Evolutionary conservation across 108 stramenopile genomes (phyloP).

Genomic region (Cylindrotheca fusiformis): DNA sequence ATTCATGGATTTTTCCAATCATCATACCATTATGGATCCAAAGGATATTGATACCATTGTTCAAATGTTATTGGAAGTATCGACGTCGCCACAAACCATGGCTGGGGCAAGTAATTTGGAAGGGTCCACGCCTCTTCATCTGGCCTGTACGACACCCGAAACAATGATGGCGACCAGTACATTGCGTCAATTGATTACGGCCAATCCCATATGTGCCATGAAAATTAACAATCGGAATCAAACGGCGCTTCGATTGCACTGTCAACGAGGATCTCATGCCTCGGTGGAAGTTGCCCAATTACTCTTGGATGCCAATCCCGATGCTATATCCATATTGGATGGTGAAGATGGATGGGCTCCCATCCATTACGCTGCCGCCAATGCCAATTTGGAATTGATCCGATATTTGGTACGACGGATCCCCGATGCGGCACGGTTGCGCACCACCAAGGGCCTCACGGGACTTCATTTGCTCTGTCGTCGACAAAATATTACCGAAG

Average conservation of each 20-base stretch:
- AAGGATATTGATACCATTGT: conserved; percentile 27
- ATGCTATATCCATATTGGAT: conserved; percentile 20
- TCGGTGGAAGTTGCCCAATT: conserved; percentile 33
- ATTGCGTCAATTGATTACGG: conserved; percentile 24
- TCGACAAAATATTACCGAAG: conserved; percentile 16
- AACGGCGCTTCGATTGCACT: conserved; percentile 35
- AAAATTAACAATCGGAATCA: conserved; percentile 21
- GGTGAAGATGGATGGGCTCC: conserved; percentile 33
- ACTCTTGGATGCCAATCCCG: conserved; percentile 27
- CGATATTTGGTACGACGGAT: conserved; percentile 16
- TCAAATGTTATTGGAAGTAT: conserved; percentile 18
- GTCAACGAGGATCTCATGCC: conserved; percentile 26
- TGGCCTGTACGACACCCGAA: conserved; percentile 39
- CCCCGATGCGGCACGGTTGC: conserved; percentile 13
- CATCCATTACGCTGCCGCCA: conserved; percentile 40
- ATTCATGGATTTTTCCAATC: conserved; percentile 33
- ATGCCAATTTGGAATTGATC: conserved; percentile 35
- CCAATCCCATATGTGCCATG: conserved; percentile 17
- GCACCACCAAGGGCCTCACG: conserved; percentile 18
- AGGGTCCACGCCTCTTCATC: conserved; percentile 33
- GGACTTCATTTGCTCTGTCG: conserved; percentile 43
- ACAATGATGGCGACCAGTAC: conserved; percentile 27
- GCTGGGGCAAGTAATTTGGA: conserved; percentile 18
- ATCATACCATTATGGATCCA: conserved; percentile 4
- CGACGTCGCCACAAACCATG: conserved; percentile 17